Evolutionary conservation across 2,329 filamentous ascomycete genomes (phyloP).

Genomic region (Scedosporium boydii): DNA sequence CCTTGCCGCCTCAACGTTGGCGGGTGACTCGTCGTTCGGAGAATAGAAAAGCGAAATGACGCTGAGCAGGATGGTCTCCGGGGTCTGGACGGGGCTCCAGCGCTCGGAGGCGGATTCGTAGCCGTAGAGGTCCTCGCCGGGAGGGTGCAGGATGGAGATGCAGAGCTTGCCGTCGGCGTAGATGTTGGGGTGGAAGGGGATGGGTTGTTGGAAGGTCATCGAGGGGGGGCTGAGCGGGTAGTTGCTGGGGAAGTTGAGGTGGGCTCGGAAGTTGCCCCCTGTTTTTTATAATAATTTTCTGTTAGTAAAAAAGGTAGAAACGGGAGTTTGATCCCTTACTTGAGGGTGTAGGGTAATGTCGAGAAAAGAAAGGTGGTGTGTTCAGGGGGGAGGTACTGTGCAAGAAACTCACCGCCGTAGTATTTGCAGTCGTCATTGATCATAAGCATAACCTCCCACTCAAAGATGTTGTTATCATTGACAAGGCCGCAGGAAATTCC

Average conservation of each 20-base stretch:
- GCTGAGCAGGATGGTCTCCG: conserved; percentile 85
- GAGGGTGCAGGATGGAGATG: conserved; percentile 93
- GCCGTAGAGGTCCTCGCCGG: conserved; percentile 86
- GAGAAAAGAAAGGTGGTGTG: background rate
- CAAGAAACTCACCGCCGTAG: conserved; percentile 63
- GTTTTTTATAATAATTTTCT: background rate
- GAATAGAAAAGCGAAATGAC: conserved; percentile 88
- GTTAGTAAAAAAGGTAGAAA: background rate
- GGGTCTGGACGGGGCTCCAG: conserved; percentile 90
- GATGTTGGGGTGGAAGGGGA: conserved; percentile 91
- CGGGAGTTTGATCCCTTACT: no score
- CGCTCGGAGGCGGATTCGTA: conserved; percentile 87
- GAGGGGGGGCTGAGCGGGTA: conserved; percentile 86
- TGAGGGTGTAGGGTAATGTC: background rate
- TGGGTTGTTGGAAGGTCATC: conserved; percentile 74
- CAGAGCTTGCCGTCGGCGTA: conserved; percentile 82
- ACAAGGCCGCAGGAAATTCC: conserved; percentile 90
- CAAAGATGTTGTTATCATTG: conserved; percentile 78
- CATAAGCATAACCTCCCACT: conserved; percentile 99
- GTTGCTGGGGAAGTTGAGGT: conserved; percentile 70
- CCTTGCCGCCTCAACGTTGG: conserved; percentile 87
- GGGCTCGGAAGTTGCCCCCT: conserved; percentile 90
- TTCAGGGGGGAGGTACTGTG: background rate
- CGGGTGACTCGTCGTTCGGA: conserved; percentile 91
- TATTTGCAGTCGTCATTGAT: conserved; percentile 89